Base-by-base conservation (phyloP, 331 rosid genomes). In the Quercus tomentella region DNA sequence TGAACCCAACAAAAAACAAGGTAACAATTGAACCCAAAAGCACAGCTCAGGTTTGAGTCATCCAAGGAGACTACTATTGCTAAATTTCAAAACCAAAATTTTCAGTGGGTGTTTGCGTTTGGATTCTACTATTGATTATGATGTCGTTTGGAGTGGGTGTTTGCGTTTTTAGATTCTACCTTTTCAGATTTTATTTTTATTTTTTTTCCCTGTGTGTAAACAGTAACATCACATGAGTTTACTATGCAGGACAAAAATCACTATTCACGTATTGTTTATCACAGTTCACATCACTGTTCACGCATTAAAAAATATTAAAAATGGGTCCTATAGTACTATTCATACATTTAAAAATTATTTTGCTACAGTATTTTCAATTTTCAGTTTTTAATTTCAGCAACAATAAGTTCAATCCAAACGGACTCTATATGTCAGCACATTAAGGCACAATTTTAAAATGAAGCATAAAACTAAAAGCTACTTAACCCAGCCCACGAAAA, bases 301-400 rank as follows among this genome's bases (percentile, higher is more conserved):
- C 2, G 3, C 33, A 30, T 30, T 30, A 30, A 30, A 30, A 30
- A 30, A 30, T 30, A 30, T 30, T 30, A 30, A 30, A 30, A 30
- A 30, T 4, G 1, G 4, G 0, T 30, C 0, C 5, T 0, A 30
- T 0, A 0, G 0, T 30, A 30, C 33, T 30, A 30, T 30, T 30
- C 5, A 30, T 1, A 30, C 5, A 30, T 30, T 30, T 30, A 30
- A 30, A 30, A 30, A 30, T 30, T 30, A 30, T 30, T 30, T 30
- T 4, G 0, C 5, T 30, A 30, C 33, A 30, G 5, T 30, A 30
- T 4, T 30, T 30, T 30, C 0, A 30, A 0, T 30, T 30, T 30
- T 30, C 5, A 30, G 4, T 0, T 30, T 30, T 30, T 0, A 30
- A 0, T 30, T 30, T 30, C 1, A 30, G 1, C 33, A 30, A 30